Conservation (phyloP, 176 grass and related monocot species). For the Poa annua region DNA sequence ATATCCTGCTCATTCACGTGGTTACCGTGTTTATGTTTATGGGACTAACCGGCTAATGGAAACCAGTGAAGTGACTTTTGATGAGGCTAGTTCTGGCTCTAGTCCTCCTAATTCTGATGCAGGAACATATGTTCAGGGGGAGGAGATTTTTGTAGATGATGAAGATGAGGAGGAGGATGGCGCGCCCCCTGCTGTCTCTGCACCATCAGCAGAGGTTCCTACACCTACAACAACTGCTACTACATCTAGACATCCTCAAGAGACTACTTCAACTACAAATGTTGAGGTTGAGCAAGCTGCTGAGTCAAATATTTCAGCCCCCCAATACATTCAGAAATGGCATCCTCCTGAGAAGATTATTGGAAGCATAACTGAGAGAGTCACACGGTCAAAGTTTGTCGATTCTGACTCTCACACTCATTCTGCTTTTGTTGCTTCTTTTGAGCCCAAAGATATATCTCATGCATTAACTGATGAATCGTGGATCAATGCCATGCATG, state of each 20-base stretch:
- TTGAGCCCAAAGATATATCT: constrained; percentile 8
- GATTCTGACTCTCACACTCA: background rate
- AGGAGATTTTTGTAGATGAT: background rate
- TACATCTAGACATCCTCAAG: background rate
- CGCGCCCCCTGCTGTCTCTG: background rate
- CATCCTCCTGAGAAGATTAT: background rate
- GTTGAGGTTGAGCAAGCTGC: background rate
- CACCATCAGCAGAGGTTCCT: background rate
- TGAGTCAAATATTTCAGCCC: constrained; percentile 4
- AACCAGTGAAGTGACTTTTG: background rate
- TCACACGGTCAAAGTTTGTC: background rate
- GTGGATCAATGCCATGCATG: background rate
- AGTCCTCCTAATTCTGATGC: background rate
- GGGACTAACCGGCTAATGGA: background rate
- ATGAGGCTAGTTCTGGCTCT: constrained; percentile 1
- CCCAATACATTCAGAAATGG: background rate
- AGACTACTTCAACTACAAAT: background rate
- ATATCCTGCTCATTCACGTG: background rate
- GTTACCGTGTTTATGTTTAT: background rate
- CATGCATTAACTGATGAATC: constrained; percentile 12
- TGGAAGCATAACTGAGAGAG: background rate
- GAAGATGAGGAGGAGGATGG: background rate
- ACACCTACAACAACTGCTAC: background rate
- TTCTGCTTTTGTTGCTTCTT: constrained; percentile 9
- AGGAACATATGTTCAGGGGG: background rate